Conservation (phyloP, 2,329 filamentous ascomycete genomes). For the Proliferodiscus dingleyae region DNA sequence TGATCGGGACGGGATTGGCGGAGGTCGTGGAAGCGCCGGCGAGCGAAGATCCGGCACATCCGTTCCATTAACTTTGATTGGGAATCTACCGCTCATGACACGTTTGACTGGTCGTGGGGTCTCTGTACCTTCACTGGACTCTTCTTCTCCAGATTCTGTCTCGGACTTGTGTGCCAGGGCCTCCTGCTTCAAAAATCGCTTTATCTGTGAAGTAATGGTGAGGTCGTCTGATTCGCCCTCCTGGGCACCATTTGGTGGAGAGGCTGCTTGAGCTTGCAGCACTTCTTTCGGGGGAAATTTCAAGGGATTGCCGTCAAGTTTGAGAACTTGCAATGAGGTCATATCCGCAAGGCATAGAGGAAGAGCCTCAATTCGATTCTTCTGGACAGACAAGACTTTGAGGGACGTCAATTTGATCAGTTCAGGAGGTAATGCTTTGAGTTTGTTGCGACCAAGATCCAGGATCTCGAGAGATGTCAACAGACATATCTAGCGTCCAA, state of each 20-base stretch:
- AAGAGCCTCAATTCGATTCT: conserved; percentile 80
- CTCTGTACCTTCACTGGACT: conserved; percentile 69
- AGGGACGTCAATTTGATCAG: conserved; percentile 77
- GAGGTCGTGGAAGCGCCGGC: conserved; percentile 60
- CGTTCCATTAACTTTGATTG: conserved; percentile 67
- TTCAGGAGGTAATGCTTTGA: conserved; percentile 70
- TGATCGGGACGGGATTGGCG: conserved; percentile 74
- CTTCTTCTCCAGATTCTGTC: conserved; percentile 52
- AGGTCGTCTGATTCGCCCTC: conserved; percentile 61
- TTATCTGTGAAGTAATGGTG: conserved; percentile 55
- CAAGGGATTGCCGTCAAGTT: conserved; percentile 84
- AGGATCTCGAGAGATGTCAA: conserved; percentile 85
- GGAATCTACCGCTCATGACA: conserved; percentile 60
- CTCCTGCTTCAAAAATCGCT: conserved; percentile 51
- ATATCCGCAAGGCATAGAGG: conserved; percentile 84
- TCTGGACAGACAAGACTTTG: conserved; percentile 82
- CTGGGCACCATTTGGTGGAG: conserved; percentile 49
- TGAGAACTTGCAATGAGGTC: conserved; percentile 81
- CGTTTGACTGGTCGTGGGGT: conserved; percentile 67
- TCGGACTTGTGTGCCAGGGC: conserved; percentile 47
- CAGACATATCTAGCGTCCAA: conserved; percentile 64
- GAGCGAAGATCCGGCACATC: conserved; percentile 66
- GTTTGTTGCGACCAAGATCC: conserved; percentile 84
- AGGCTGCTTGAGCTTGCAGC: conserved; percentile 53
- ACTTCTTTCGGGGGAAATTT: conserved; percentile 71